Evolutionary conservation across 805 yeast genomes (phyloP).

Genomic region (Monosporozyma unispora): DNA sequence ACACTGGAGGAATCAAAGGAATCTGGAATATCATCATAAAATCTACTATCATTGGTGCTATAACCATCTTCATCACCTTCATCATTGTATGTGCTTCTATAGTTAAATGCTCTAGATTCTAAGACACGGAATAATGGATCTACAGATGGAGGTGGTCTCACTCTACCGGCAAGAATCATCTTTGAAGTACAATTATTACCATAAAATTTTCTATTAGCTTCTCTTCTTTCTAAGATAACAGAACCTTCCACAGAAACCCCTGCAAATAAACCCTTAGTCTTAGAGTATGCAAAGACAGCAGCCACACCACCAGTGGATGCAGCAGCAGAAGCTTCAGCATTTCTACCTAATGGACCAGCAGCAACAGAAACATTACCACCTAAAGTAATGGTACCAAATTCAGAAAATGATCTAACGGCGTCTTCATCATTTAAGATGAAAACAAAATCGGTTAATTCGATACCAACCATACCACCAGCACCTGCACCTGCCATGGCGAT

Average conservation of each 20-base stretch:
- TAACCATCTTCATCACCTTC: conserved; percentile 63
- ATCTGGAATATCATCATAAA: conserved; percentile 48
- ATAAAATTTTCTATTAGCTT: conserved; percentile 90
- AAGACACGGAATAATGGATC: conserved; percentile 80
- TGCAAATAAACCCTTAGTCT: conserved; percentile 93
- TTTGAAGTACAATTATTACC: conserved; percentile 86
- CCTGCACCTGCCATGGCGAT: conserved; percentile 96
- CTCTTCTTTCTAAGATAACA: conserved; percentile 92
- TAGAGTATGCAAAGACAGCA: conserved; percentile 87
- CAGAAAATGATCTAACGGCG: conserved; percentile 91
- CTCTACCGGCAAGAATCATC: conserved; percentile 71
- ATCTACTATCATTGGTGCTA: conserved; percentile 49
- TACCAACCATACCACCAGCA: conserved; percentile 96
- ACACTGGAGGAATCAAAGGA: conserved; percentile 33
- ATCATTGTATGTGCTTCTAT: conserved; percentile 38
- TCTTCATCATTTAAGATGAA: conserved; percentile 78
- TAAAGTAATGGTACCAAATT: conserved; percentile 84
- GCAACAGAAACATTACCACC: conserved; percentile 95
- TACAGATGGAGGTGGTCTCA: conserved; percentile 88
- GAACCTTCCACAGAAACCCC: conserved; percentile 97
- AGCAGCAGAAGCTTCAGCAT: conserved; percentile 94
- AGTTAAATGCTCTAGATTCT: conserved; percentile 74
- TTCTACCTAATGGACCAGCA: conserved; percentile 95
- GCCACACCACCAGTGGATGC: conserved; percentile 83
- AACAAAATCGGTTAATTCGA: conserved; percentile 92